Conservation (phyloP, 2,329 filamentous ascomycete species). For the Botryotinia convoluta region DNA sequence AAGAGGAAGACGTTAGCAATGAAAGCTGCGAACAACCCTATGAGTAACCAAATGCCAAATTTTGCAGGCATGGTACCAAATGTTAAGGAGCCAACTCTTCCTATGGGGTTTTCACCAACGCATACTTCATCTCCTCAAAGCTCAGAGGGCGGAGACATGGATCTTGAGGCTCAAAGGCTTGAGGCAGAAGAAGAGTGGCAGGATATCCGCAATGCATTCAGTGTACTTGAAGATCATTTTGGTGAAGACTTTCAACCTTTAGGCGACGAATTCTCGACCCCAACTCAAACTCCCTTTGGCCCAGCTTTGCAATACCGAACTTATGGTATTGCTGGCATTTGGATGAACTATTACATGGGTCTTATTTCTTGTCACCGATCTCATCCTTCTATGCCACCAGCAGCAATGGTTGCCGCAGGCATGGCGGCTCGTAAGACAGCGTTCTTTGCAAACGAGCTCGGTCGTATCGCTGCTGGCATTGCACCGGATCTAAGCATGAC, state of each 20-base stretch:
- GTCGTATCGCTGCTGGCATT: slow-evolving; percentile 74
- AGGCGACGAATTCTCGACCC: slow-evolving; percentile 60
- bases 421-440: slow-evolving; percentile 72
- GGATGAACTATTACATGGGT: slow-evolving; percentile 83
- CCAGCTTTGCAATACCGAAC: slow-evolving; percentile 77
- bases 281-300: slow-evolving; percentile 75
- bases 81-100: slow-evolving; percentile 31
- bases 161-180: slow-evolving; percentile 30
- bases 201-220: slow-evolving; percentile 68
- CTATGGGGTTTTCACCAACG: slow-evolving; percentile 35
- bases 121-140: slow-evolving; percentile 29
- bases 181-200: slow-evolving; percentile 64
- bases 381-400: slow-evolving; percentile 87
- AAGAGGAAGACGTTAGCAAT: slow-evolving; percentile 71
- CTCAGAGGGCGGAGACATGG: slow-evolving; percentile 28
- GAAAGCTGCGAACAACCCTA: slow-evolving; percentile 48
- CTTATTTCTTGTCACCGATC: slow-evolving; percentile 77
- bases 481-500: slow-evolving; percentile 46
- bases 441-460: slow-evolving; percentile 69
- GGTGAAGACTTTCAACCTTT: slow-evolving; percentile 76
- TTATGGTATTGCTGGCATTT: slow-evolving; percentile 82
- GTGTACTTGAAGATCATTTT: slow-evolving; percentile 62
- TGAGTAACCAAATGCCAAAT: slow-evolving; percentile 30
- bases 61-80: slow-evolving; percentile 38
- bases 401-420: slow-evolving; percentile 78